Base-by-base conservation (phyloP, 345 rosid species). In the Salix brachista region DNA sequence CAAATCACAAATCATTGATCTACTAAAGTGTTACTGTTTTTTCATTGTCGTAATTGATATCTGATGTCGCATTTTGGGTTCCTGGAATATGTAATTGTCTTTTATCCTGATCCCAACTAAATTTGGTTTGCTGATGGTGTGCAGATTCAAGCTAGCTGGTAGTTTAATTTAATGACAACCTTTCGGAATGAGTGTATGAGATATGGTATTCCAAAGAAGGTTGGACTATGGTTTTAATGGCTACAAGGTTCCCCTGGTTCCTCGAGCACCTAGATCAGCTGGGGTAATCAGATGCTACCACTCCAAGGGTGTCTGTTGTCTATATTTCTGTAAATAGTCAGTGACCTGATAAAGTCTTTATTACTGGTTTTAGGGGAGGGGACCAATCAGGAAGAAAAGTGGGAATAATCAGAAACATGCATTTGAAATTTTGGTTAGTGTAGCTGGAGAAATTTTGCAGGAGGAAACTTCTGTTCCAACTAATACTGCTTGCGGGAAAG, bases 361-460 rank as follows among this genome's bases (percentile, higher is more conserved):
- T 41, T 69, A 54, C 69, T 69, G 69, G 50, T 78, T 71, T 46
- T 54, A 82, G 87, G 75, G 71, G 54, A 79, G 81, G 73, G 68
- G 68, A 23, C 73, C 75, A 7, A 25, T 74, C 37, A 79, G 70
- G 74, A 82, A 82, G 83, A 79, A 32, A 68, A n/a, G 23, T 13
- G 74, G 23, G 71, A 67, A 67, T 46, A 46, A 9, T 67, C 73
- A 23, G 16, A 75, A 50, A 34, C 62, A n/a, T 17, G 78, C 87
- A 36, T 77, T 82, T 56, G 87, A 82, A 67, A 71, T 84, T 52
- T 56, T 85, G 75, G 85, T 83, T n/a, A 67, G 58, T 16, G 76
- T 82, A 77, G 83, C 82, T 16, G 87, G 82, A 25, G 54, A 85
- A 48, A 39, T 82, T 14, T 65, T 85, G 78, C 78, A 19, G 50